phyloP scores from a whole-genome alignment of 257 asterid species.

The Jaltomata sinuosa region DNA sequence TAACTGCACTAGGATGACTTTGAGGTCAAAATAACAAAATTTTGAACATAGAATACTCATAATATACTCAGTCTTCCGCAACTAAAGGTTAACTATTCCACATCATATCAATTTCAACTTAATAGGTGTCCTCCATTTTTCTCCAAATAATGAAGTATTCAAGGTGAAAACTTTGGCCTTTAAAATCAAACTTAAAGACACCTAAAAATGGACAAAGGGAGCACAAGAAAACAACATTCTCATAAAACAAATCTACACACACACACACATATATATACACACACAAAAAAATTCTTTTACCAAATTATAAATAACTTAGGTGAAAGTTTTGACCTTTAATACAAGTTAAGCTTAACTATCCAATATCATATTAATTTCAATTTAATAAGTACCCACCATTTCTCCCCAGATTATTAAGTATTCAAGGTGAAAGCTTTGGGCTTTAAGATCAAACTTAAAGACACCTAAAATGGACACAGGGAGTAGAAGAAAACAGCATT shows the following conservation, averaged over 20 bases:
- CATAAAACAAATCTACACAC: background rate
- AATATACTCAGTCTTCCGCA: background rate
- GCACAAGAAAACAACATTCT: background rate
- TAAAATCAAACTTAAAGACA: background rate
- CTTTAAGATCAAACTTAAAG: background rate
- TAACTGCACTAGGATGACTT: background rate
- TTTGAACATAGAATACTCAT: background rate
- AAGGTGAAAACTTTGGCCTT: background rate
- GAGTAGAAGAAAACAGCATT: background rate
- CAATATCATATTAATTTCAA: background rate
- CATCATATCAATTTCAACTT: background rate
- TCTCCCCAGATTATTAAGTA: background rate
- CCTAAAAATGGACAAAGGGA: background rate
- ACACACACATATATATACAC: background rate
- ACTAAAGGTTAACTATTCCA: background rate
- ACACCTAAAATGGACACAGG: background rate
- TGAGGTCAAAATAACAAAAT: background rate
- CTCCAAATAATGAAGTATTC: background rate
- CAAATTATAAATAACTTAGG: background rate
- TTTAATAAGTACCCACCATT: background rate
- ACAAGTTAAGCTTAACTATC: too few relatives aligned
- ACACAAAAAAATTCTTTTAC: background rate
- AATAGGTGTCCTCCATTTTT: background rate
- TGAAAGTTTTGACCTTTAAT: background rate
- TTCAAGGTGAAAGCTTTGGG: background rate